phyloP scores from a whole-genome alignment of 208 protist species.

The Trypanosoma melophagium region DNA sequence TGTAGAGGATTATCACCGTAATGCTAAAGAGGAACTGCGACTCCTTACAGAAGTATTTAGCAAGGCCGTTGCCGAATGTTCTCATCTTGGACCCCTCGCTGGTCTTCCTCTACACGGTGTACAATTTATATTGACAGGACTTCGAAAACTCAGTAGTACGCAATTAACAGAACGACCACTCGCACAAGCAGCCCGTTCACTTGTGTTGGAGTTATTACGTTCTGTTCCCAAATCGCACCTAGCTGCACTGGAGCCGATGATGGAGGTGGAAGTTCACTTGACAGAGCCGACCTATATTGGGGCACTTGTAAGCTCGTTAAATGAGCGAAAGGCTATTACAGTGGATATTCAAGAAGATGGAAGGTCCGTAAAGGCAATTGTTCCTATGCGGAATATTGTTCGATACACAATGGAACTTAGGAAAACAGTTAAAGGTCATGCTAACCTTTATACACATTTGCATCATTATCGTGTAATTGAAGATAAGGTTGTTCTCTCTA shows the following conservation, averaged over 20 bases:
- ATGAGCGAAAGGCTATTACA: constrained; percentile 72
- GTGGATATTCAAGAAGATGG: constrained; percentile 84
- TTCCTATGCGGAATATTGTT: constrained; percentile 84
- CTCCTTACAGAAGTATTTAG: constrained; percentile 45
- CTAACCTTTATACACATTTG: constrained; percentile 70
- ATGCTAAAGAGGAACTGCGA: constrained; percentile 52
- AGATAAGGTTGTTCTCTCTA: constrained; percentile 70
- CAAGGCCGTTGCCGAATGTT: constrained; percentile 51
- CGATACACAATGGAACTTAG: constrained; percentile 88
- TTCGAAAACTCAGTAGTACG: constrained; percentile 52
- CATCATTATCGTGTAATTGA: constrained; percentile 75
- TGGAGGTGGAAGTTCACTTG: constrained; percentile 85
- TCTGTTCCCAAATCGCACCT: constrained; percentile 34
- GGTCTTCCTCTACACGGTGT: constrained; percentile 77
- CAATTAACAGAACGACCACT: constrained; percentile 50
- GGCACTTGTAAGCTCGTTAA: constrained; percentile 71
- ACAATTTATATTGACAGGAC: constrained; percentile 52
- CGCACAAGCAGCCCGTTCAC: constrained; percentile 43
- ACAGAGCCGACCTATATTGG: constrained; percentile 74
- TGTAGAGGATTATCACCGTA: constrained; percentile 35
- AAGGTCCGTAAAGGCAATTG: constrained; percentile 65
- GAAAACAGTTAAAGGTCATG: constrained; percentile 85
- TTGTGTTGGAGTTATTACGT: constrained; percentile 49
- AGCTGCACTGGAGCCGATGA: constrained; percentile 84
- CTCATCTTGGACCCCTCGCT: constrained; percentile 61